Evolutionary conservation across 495 filamentous ascomycete species (phyloP), one percentile per base, ranked within the genome.

Genomic region (Aspergillus homomorphus): DNA sequence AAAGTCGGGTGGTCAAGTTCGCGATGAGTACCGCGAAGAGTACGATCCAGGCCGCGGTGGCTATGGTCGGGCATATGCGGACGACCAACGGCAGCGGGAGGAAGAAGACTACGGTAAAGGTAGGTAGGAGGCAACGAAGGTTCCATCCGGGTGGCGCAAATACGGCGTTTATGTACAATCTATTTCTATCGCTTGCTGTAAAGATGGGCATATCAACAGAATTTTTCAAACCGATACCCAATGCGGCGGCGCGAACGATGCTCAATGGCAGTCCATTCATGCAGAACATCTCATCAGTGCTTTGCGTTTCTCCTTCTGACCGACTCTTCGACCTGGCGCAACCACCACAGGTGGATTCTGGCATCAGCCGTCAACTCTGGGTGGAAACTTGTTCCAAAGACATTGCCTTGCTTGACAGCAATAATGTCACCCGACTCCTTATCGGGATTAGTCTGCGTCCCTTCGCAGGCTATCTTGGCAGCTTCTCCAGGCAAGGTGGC

Each of bases 341-440:
- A 65, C 94, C 94, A 98, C 94, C 94, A 98, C 3, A 84, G 73
- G 73, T 98, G 94, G 64, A 98, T 97, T 64, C 94, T 80, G 57
- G 83, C 77, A 71, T 98, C 94, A 21, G 84, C 85, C 21, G 93
- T 98, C 67, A 98, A 72, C 71, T 98, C 95, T 0, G 95, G 94
- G 67, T 98, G 95, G 67, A 98, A 98, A 68, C 92, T 96, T 7
- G 91, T 98, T 6, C 91, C 95, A 59, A 98, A 92, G 1, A 96
- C 90, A 75, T 98, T 97, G 14, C 90, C 89, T 73, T 98, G 93
- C 57, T 82, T 80, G 45, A 98, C 90, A 8, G 94, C 94, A 49
- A 98, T 84, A 46, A 98, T 91, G 65, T 96, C 90, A 15, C 85
- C 89, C n/a, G 79, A 67, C 53, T 86, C 80, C 51, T 75, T 69